Percentiles rank a stretch among this genome's conserved stretches.
Evolutionary conservation across 1,284 basidiomycete genomes (phyloP).

Genomic region (Caloboletus firmus): DNA sequence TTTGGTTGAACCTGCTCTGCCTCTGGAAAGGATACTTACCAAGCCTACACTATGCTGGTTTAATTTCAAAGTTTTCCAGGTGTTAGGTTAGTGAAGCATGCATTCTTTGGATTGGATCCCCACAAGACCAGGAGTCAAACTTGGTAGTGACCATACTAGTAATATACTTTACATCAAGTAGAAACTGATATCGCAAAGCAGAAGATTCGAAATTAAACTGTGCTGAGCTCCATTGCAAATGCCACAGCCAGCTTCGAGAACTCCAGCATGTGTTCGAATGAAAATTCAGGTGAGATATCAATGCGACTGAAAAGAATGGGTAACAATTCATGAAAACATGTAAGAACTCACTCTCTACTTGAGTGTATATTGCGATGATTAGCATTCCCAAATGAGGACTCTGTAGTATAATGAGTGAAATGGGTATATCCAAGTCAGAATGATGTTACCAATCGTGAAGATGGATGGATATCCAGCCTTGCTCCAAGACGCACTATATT

Average conservation of each 20-base stretch:
- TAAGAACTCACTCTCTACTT: conserved; percentile 62
- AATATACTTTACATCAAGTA: not conserved
- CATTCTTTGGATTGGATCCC: too few species aligned
- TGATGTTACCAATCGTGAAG: conserved; percentile 74
- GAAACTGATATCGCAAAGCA: not conserved
- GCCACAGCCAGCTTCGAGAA: conserved; percentile 90
- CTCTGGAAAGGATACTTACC: too few species aligned
- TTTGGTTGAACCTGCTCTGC: too few species aligned
- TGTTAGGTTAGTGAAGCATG: too few species aligned
- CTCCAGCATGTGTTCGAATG: conserved; percentile 78
- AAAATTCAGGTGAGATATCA: conserved; percentile 85
- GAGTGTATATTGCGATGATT: conserved; percentile 82
- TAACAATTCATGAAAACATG: conserved; percentile 4
- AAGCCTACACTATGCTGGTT: too few species aligned
- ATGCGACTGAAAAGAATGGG: conserved; percentile 56
- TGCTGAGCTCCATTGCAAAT: conserved; percentile 79
- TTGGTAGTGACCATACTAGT: not conserved
- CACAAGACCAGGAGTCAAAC: not conserved
- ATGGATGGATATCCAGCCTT: conserved; percentile 84
- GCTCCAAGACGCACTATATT: conserved; percentile 72
- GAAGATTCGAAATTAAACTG: conserved; percentile 27
- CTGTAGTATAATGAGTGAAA: conserved; percentile 38
- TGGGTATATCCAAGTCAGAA: conserved; percentile 11
- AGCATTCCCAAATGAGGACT: conserved; percentile 70
- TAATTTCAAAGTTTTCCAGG: too few species aligned